Percentiles rank a stretch among this genome's conserved stretches.
These are phyloP conservation scores for Stentor roeselii DNA, from an alignment of 73 alveolate species.

Conservation along the genomic window DNA sequence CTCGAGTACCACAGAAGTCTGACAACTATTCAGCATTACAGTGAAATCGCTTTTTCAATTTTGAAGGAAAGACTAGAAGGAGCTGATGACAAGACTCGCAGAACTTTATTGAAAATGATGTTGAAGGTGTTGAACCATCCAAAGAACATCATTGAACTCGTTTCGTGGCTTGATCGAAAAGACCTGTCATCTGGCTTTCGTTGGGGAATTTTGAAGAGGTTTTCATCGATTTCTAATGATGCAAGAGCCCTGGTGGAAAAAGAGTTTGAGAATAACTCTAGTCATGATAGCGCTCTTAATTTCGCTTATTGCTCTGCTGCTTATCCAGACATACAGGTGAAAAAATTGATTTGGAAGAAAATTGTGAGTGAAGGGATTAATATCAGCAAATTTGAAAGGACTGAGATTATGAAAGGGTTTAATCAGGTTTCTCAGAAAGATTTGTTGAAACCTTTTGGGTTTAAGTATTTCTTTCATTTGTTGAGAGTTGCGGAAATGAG, in stretches of 20 bases:
- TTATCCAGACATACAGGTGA: background rate
- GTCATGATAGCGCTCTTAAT: background rate
- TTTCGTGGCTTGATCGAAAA: background rate
- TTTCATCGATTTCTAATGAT: background rate
- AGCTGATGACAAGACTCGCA: background rate
- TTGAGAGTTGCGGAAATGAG: background rate
- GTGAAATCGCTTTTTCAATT: background rate
- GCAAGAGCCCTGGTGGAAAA: background rate
- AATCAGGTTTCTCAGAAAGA: background rate
- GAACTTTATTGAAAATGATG: background rate
- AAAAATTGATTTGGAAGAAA: conserved; percentile 1
- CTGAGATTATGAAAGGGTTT: background rate
- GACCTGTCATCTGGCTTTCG: background rate
- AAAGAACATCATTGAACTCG: background rate
- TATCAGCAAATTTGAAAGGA: background rate
- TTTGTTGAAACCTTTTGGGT: background rate
- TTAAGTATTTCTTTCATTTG: background rate
- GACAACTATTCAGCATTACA: no score
- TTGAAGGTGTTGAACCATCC: background rate
- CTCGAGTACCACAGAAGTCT: no score
- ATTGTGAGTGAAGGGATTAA: background rate
- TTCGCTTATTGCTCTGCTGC: background rate
- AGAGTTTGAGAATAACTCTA: background rate
- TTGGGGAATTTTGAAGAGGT: conserved; percentile 4
- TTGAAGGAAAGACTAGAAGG: background rate